phyloP scores from a whole-genome alignment of 192 early-diverging fungal species.

The Haplosporangium gracile region DNA sequence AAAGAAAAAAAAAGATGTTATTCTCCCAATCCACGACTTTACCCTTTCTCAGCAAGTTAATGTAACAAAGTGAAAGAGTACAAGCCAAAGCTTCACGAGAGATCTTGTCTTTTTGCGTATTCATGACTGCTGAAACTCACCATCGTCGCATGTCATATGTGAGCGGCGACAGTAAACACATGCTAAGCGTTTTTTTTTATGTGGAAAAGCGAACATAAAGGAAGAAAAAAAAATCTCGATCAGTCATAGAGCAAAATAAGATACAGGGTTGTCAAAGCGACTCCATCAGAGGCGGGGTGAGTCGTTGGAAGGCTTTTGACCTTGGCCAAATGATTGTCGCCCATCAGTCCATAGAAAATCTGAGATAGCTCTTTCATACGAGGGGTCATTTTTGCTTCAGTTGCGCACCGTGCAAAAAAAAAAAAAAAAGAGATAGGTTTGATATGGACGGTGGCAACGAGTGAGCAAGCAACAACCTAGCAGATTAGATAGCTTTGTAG shows the following conservation, averaged over 20 bases:
- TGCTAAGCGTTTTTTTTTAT: constrained; percentile 63
- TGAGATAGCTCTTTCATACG: neutral
- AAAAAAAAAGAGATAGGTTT: too few species aligned
- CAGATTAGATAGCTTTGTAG: too few species aligned
- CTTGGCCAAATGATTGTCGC: too few species aligned
- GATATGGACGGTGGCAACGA: too few species aligned
- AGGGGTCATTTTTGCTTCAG: neutral
- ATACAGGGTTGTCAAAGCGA: neutral
- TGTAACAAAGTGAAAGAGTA: neutral
- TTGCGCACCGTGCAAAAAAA: too few species aligned
- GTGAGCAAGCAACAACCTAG: too few species aligned
- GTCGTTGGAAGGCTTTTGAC: too few species aligned
- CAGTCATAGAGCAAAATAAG: constrained; percentile 26
- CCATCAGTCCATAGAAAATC: too few species aligned
- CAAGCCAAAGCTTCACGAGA: constrained; percentile 1
- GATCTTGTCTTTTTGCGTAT: constrained; percentile 9
- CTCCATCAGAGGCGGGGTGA: neutral
- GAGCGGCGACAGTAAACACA: constrained; percentile 95
- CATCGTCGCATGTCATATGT: constrained; percentile 97
- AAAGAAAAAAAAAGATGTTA: neutral
- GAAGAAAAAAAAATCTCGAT: neutral
- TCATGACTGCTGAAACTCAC: constrained; percentile 35
- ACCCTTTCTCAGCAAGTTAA: neutral
- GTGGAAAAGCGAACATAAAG: neutral
- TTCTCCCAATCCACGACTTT: neutral